Conservation (phyloP, 2,329 filamentous ascomycete genomes). For the Colletotrichum gloeosporioides region DNA sequence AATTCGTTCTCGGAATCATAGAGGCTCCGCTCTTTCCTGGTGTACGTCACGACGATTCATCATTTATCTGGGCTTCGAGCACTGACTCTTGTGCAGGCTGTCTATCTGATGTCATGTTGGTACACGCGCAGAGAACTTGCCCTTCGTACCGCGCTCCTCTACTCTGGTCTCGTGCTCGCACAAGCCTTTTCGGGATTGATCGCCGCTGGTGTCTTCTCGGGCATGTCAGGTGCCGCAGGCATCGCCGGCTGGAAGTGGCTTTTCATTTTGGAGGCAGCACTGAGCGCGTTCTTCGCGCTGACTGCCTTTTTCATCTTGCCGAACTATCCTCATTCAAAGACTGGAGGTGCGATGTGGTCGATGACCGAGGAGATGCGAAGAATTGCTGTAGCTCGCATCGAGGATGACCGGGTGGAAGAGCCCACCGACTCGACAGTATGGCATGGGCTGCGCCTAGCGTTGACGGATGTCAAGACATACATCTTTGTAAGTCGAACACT, state of each 20-base stretch:
- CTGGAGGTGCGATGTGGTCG: constrained; percentile 42
- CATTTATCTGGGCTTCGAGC: too few relatives aligned
- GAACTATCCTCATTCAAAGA: constrained; percentile 41
- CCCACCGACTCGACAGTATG: constrained; percentile 5
- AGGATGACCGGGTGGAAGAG: constrained; percentile 35
- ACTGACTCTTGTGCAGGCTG: constrained; percentile 7
- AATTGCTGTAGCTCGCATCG: constrained; percentile 35
- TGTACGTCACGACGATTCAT: background rate
- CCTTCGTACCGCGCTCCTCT: constrained; percentile 47
- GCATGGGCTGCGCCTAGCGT: constrained; percentile 2
- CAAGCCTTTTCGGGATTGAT: constrained; percentile 50
- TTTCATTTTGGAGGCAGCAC: constrained; percentile 33
- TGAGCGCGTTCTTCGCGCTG: constrained; percentile 33
- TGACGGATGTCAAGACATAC: constrained; percentile 15
- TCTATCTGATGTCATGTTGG: constrained; percentile 54
- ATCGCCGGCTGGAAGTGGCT: constrained; percentile 37
- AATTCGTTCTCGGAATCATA: constrained; percentile 22
- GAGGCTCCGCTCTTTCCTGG: constrained; percentile 24
- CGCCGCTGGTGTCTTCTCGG: constrained; percentile 43
- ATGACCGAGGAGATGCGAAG: constrained; percentile 34
- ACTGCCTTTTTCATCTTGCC: constrained; percentile 39
- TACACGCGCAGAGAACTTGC: constrained; percentile 58
- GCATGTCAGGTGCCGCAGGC: constrained; percentile 28
- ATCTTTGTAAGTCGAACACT: constrained; percentile 1
- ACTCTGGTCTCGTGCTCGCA: constrained; percentile 41